Conservation (phyloP, 306 rosid genomes). For the Macrotyloma uniflorum region DNA sequence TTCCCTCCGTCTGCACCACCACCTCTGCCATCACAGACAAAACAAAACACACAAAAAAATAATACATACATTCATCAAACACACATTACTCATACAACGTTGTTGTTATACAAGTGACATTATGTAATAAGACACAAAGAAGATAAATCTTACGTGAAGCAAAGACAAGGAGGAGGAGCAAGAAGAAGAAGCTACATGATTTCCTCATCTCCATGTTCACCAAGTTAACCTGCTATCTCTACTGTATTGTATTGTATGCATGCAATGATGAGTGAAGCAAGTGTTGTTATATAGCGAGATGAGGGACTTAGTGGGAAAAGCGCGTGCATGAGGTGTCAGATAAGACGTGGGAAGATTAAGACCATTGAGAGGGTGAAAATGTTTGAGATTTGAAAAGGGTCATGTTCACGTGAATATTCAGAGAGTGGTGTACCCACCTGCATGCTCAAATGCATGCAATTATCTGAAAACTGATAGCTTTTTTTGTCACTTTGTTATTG, state of each 20-base stretch:
- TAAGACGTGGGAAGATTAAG: background rate
- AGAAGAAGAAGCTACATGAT: conserved; percentile 31
- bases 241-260: background rate
- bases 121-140: background rate
- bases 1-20: conserved; percentile 48
- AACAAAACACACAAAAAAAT: no score
- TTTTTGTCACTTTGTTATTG: background rate
- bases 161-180: conserved; percentile 39
- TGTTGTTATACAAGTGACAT: background rate
- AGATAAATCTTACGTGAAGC: conserved; percentile 42
- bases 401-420: background rate
- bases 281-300: background rate
- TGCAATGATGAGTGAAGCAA: background rate
- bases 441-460: no score
- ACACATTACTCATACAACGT: background rate
- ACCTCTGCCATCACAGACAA: conserved; percentile 16
- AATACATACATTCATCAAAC: background rate
- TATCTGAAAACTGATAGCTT: background rate
- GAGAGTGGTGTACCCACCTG: no score
- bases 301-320: background rate
- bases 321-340: background rate
- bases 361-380: no score
- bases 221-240: background rate
- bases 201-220: conserved; percentile 33
- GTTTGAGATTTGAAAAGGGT: no score